phyloP scores from a whole-genome alignment of 2,329 filamentous ascomycete genomes.

The Clonostachys chloroleuca region DNA sequence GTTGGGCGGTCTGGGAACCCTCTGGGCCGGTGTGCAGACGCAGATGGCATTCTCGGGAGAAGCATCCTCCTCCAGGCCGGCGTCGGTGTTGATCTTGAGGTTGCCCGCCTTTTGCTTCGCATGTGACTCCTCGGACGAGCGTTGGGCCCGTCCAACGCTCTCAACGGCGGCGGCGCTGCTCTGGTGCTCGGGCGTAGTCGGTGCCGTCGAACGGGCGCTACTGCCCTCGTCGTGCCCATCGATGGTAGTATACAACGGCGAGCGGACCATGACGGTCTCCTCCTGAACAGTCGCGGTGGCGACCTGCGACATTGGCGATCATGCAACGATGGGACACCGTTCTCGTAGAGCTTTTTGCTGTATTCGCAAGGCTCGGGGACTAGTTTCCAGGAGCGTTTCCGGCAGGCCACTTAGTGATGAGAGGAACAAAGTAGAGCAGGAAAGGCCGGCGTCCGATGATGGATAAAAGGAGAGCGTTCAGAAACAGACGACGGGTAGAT shows the following conservation, averaged over 20 bases:
- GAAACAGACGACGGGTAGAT: too few relatives aligned
- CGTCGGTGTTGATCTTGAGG: slow-evolving; percentile 17
- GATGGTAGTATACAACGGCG: neutral
- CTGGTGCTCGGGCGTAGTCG: neutral
- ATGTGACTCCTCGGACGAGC: slow-evolving; percentile 29
- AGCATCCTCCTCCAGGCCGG: slow-evolving; percentile 13
- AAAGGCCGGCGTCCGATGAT: too few relatives aligned
- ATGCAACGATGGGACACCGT: neutral
- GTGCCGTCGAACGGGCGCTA: neutral
- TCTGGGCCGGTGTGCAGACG: slow-evolving; percentile 51
- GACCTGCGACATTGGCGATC: slow-evolving; percentile 1
- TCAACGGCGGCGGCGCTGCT: neutral
- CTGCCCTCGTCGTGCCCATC: too few relatives aligned
- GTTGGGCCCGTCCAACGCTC: neutral
- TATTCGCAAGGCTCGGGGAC: too few relatives aligned
- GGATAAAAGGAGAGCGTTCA: too few relatives aligned
- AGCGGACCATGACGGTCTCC: slow-evolving; percentile 2
- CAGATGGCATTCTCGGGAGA: slow-evolving; percentile 39
- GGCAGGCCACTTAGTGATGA: too few relatives aligned
- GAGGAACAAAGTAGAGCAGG: too few relatives aligned
- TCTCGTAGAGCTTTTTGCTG: neutral
- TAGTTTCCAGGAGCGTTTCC: too few relatives aligned
- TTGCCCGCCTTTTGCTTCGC: slow-evolving; percentile 28
- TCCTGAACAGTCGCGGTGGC: neutral
- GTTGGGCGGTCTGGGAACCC: slow-evolving; percentile 54